Percentiles rank a stretch among this genome's conserved stretches.
Evolutionary conservation across 805 yeast genomes (phyloP).

Genomic region (Yarrowia phangngaensis): DNA sequence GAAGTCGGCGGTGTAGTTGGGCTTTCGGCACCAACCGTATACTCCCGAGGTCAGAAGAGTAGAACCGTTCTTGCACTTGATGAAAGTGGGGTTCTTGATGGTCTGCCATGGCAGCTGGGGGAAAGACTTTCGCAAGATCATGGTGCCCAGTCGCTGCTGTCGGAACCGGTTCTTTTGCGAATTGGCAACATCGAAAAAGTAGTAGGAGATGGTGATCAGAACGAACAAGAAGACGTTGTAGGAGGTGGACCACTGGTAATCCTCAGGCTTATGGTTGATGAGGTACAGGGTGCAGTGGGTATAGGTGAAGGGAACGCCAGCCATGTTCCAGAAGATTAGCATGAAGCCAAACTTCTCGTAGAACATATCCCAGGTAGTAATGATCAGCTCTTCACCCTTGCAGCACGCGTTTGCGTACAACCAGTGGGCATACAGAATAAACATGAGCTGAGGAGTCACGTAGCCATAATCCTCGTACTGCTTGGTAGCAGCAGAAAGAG

Average conservation of each 20-base stretch:
- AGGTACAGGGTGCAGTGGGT: conserved; percentile 87
- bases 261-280: conserved; percentile 76
- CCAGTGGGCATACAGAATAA: conserved; percentile 82
- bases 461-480: conserved; percentile 81
- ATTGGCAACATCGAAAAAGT: conserved; percentile 90
- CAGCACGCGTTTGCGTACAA: conserved; percentile 94
- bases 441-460: conserved; percentile 69
- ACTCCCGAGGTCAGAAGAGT: conserved; percentile 87
- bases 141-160: conserved; percentile 68
- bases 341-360: conserved; percentile 99
- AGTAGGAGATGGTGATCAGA: conserved; percentile 66
- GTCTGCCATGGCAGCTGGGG: conserved; percentile 87
- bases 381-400: conserved; percentile 95
- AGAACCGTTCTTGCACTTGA: conserved; percentile 81
- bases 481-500: conserved; percentile 67
- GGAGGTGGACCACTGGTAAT: conserved; percentile 65
- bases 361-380: conserved; percentile 99
- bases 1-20: conserved; percentile 93
- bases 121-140: conserved; percentile 73
- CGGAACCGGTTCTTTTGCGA: conserved; percentile 94
- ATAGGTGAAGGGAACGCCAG: conserved; percentile 98
- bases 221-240: conserved; percentile 58
- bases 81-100: conserved; percentile 76
- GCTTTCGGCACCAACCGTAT: conserved; percentile 89
- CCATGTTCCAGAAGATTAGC: conserved; percentile 98